A percentile compares a stretch with the other conserved stretches of the same genome.
Evolutionary conservation across 352 stramenopile species (phyloP).

Genomic region (Lagenidium giganteum): DNA sequence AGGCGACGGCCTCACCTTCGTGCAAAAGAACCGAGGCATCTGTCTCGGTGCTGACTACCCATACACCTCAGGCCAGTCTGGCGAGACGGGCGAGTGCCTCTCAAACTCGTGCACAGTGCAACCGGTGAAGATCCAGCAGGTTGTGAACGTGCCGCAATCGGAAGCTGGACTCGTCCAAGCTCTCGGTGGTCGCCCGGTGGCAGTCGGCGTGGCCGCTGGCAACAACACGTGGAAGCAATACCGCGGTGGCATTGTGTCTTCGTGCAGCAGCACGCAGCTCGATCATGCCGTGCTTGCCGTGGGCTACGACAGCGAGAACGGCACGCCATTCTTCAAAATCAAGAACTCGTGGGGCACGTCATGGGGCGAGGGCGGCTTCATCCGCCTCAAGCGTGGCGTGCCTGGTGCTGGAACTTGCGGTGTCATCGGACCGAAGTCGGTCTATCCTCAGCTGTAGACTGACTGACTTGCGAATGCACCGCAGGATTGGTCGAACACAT

Average conservation of each 20-base stretch:
- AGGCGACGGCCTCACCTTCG: constrained; percentile 86
- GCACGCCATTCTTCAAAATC: constrained; percentile 86
- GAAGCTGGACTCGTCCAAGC: too few relatives aligned
- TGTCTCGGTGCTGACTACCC: constrained; percentile 68
- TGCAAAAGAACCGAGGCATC: constrained; percentile 75
- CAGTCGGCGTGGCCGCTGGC: constrained; percentile 92
- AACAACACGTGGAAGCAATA: constrained; percentile 97
- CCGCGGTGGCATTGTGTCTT: constrained; percentile 86
- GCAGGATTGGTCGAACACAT: too few relatives aligned
- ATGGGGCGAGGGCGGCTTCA: constrained; percentile 94
- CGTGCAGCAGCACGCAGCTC: constrained; percentile 75
- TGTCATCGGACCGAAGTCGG: constrained; percentile 35
- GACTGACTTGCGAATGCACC: too few relatives aligned
- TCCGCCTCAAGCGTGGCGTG: constrained; percentile 84
- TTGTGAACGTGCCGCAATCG: too few relatives aligned
- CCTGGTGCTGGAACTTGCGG: constrained; percentile 32
- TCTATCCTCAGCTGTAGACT: constrained; percentile 50
- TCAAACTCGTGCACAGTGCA: too few relatives aligned
- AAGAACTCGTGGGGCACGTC: constrained; percentile 95
- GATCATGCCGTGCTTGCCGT: constrained; percentile 98
- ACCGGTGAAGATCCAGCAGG: too few relatives aligned
- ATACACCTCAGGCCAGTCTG: constrained; percentile 59
- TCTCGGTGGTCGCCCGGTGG: too few relatives aligned
- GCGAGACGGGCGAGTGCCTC: constrained; percentile 23
- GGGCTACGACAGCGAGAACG: constrained; percentile 79